These are phyloP conservation scores for Excoecaria cochinchinensis DNA, from an alignment of 345 rosid species.

Conservation along the genomic window DNA sequence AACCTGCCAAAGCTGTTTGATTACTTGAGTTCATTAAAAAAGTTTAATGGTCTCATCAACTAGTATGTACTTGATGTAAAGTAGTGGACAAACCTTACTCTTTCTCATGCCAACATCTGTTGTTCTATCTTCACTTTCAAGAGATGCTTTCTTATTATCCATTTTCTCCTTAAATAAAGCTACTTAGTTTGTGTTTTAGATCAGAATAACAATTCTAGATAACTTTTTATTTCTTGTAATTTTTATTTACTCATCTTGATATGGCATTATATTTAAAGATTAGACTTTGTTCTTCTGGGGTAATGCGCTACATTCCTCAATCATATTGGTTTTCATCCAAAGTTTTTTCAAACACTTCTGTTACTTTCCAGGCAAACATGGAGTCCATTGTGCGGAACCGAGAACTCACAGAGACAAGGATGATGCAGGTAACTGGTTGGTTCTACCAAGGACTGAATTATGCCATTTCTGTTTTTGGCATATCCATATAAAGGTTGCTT, in stretches of 20 bases:
- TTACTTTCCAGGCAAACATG: slow-evolving; percentile 68
- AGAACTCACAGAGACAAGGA: slow-evolving; percentile 95
- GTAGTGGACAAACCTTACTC: not conserved
- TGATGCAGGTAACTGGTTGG: slow-evolving; percentile 81
- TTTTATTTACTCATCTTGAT: not conserved
- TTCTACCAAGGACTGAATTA: slow-evolving; percentile 13
- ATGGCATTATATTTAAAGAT: not conserved
- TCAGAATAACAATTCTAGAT: not conserved
- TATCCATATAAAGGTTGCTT: slow-evolving; percentile 17
- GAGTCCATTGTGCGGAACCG: slow-evolving; percentile 96
- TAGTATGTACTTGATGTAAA: not conserved
- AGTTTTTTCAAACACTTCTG: slow-evolving; percentile 10
- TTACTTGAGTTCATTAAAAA: not conserved
- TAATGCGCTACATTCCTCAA: not conserved
- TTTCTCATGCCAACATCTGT: not conserved
- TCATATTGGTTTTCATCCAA: not conserved
- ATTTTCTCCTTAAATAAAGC: not conserved
- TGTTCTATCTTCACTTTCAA: not conserved
- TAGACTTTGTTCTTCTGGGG: not conserved
- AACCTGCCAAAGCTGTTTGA: not conserved
- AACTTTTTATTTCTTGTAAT: slow-evolving; percentile 1
- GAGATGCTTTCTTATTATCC: not conserved
- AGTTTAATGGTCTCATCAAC: not conserved
- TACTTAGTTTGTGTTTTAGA: not conserved
- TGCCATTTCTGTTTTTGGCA: not conserved